Evolutionary conservation across 768 basidiomycete genomes (phyloP), one percentile per base, ranked within the genome.

Genomic region (Amanita exitialis): DNA sequence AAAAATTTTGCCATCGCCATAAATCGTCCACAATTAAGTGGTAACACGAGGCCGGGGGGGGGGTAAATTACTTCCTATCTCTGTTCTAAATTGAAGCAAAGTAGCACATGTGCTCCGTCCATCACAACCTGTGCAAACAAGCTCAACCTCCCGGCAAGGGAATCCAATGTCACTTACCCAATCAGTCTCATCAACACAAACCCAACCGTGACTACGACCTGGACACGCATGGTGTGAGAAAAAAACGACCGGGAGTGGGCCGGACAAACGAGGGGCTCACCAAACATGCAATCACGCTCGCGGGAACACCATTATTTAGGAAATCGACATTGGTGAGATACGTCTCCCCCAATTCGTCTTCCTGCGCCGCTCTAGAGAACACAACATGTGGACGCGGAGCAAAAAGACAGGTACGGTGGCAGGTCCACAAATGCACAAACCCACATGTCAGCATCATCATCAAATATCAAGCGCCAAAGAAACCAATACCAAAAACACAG

Each of bases 271-370:
- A 0, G 10, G n/a, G 5, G 20, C 80, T 56, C 59, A 95, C 91
- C 57, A 86, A 61, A 0, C 86, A 82, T 12, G 95, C 88, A 39
- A 98, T 80, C 51, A 96, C 73, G 56, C 90, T 93, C n/a, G 94
- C 90, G 0, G 92, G 94, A 15, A 98, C 81, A 41, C 94, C 92
- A 57, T 91, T 93, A 72, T 90, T 90, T 57, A 96, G 67, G 70
- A 97, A 96, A 66, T 97, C 94, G 7, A 84, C 65, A 63, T 90
- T 83, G 45, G 83, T 69, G 41, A 93, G 73, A 71, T 96, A 99
- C 34, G 86, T 67, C 58, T 91, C 82, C 2, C 96, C 95, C 47
- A 98, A 76, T 61, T 96, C 93, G 63, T 97, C 87, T 61, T 96
- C 94, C 64, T 95, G 90, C 6, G 90, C 90, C 4, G 90, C 90